Evolutionary conservation across 2,329 filamentous ascomycete genomes (phyloP).

Genomic region (Pezicula neosporulosa): DNA sequence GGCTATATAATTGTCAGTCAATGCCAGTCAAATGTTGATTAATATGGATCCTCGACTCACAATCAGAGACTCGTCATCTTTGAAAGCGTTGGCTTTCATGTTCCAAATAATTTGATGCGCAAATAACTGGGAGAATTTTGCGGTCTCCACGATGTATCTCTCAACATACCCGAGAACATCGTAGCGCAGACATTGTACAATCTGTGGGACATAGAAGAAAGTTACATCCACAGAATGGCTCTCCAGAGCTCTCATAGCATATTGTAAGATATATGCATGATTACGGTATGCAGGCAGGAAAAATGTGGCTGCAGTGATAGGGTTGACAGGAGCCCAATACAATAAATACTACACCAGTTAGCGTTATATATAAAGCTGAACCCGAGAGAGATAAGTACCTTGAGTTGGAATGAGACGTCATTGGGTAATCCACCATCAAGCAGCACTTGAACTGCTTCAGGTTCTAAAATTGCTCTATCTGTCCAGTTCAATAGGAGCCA

Average conservation of each 20-base stretch:
- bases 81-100: constrained; percentile 98
- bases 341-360: constrained; percentile 67
- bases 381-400: constrained; percentile 49
- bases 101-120: constrained; percentile 99
- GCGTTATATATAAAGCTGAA: constrained; percentile 4
- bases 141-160: constrained; percentile 94
- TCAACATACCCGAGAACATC: constrained; percentile 93
- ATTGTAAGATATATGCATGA: constrained; percentile 91
- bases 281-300: constrained; percentile 90
- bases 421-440: constrained; percentile 72
- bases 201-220: constrained; percentile 98
- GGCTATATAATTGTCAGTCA: constrained; percentile 46
- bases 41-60: constrained; percentile 43
- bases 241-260: constrained; percentile 92
- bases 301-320: constrained; percentile 87
- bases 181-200: constrained; percentile 92
- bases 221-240: constrained; percentile 94
- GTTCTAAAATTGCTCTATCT: constrained; percentile 74
- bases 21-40: not conserved
- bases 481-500: constrained; percentile 79
- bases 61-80: constrained; percentile 87
- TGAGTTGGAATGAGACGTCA: constrained; percentile 82
- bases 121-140: constrained; percentile 95
- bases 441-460: constrained; percentile 79
- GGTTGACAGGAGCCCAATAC: constrained; percentile 91